Base-by-base conservation (phyloP, 108 stramenopile genomes). In the Nitzschia palea region DNA sequence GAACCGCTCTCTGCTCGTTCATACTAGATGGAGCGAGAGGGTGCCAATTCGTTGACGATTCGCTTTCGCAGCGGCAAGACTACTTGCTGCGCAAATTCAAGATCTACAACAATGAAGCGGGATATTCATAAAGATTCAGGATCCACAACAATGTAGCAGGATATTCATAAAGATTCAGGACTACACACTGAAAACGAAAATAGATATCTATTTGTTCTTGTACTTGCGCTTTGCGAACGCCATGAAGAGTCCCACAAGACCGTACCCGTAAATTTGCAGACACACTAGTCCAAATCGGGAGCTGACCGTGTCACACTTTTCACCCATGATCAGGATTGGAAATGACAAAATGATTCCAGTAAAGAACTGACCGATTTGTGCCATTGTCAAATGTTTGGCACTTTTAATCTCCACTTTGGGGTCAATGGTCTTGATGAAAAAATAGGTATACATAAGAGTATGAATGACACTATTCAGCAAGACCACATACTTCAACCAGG, bases 381-480 rank as follows among this genome's bases (percentile, higher is more conserved):
- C 72, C 64, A 65, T 65, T 18, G 86, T 84, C 0, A 87, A 74
- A 31, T 75, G 53, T 43, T 67, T 75, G 54, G 82, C 86, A 1
- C 62, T 33, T 28, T 63, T 68, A 45, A 81, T 79, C 32, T 85
- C 62, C 20, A 52, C 71, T 23, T 45, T 57, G n/a, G 84, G 84
- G 17, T 33, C 44, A 10, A 81, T 26, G 1, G 84, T 81, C 44
- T 81, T 85, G 70, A 81, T 72, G 55, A 67, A 78, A 45, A 79
- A 78, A 60, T 85, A 81, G 27, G 62, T 76, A 61, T 85, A 85
- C 80, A 81, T 81, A 48, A 79, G 48, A 26, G 80, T 85, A 45
- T 81, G 80, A 34, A 79, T 85, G 59, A 79, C 37, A 28, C 58
- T 67, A 47, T 85, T 85, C 15, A 80, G 58, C 55, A 76, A 20